Conservation (phyloP, 2,329 filamentous ascomycete species). For the Penicillium hordei region DNA sequence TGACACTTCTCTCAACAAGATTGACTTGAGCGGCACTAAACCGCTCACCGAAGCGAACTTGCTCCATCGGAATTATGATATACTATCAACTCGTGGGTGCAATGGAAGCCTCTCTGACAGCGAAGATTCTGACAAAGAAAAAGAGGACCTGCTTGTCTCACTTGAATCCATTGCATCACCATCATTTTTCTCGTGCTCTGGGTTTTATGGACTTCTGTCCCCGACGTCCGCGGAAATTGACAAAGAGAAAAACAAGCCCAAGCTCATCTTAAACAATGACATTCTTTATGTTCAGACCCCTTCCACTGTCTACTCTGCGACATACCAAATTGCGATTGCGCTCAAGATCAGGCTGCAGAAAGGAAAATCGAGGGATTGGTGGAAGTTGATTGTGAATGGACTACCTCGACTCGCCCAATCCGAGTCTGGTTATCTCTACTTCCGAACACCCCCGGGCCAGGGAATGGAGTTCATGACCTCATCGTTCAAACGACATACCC, state of each 20-base stretch:
- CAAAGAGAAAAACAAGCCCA: not conserved
- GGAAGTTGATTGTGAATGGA: slow-evolving; percentile 29
- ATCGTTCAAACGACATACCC: slow-evolving; percentile 24
- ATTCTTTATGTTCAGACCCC: slow-evolving; percentile 23
- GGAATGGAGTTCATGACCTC: slow-evolving; percentile 34
- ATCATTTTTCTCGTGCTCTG: not conserved
- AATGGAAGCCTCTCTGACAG: slow-evolving; percentile 14
- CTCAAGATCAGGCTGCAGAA: slow-evolving; percentile 17
- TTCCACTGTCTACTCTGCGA: slow-evolving; percentile 8
- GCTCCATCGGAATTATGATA: slow-evolving; percentile 3
- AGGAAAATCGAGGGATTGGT: slow-evolving; percentile 27
- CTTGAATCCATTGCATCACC: not conserved
- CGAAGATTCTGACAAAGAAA: not conserved
- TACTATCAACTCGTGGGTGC: slow-evolving; percentile 13
- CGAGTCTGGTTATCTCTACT: slow-evolving; percentile 32
- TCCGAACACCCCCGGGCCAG: slow-evolving; percentile 26
- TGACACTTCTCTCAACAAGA: not conserved
- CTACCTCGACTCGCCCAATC: slow-evolving; percentile 27
- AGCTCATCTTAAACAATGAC: slow-evolving; percentile 17
- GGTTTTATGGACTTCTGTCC: not conserved
- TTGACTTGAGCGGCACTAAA: not conserved
- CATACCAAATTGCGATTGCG: slow-evolving; percentile 26
- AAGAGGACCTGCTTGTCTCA: not conserved
- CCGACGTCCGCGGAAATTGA: not conserved
- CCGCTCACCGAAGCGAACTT: not conserved